A percentile compares a stretch with the other conserved stretches of the same genome.
Evolutionary conservation across 768 basidiomycete genomes (phyloP).

Genomic region (Hysterangium stoloniferum): DNA sequence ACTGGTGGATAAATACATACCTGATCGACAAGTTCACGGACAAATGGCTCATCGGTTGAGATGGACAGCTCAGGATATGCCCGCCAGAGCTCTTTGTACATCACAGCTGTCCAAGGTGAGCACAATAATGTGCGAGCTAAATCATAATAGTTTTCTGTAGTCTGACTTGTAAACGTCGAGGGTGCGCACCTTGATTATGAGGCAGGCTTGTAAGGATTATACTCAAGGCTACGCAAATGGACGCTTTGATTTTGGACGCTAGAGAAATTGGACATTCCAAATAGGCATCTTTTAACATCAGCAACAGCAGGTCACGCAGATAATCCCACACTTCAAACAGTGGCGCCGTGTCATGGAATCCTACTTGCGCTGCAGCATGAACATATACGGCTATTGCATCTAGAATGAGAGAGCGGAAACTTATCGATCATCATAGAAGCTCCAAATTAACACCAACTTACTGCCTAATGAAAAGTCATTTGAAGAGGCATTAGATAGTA

Average conservation of each 20-base stretch:
- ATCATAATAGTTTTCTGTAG: neutral
- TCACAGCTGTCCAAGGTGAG: conserved; percentile 4
- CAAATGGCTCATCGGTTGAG: too few species aligned
- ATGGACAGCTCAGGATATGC: too few species aligned
- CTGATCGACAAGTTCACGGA: too few species aligned
- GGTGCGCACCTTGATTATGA: neutral
- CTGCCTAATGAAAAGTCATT: neutral
- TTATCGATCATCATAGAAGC: neutral
- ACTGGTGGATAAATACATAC: too few species aligned
- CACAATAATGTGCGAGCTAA: neutral
- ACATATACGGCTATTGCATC: conserved; percentile 43
- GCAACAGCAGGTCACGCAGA: conserved; percentile 40
- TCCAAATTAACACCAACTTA: too few species aligned
- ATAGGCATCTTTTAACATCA: conserved; percentile 27
- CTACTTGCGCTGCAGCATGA: conserved; percentile 17
- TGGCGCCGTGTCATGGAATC: conserved; percentile 28
- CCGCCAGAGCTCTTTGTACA: too few species aligned
- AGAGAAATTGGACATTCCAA: neutral
- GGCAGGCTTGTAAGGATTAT: neutral
- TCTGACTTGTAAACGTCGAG: neutral
- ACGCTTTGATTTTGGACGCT: neutral
- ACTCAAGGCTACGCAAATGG: neutral
- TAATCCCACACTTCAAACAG: conserved; percentile 48
- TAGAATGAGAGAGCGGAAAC: conserved; percentile 16
- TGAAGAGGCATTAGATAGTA: neutral